Percentiles rank a stretch among this genome's conserved stretches.
phyloP scores from a whole-genome alignment of 176 grass and related monocot genomes.

The Thinopyrum elongatum region DNA sequence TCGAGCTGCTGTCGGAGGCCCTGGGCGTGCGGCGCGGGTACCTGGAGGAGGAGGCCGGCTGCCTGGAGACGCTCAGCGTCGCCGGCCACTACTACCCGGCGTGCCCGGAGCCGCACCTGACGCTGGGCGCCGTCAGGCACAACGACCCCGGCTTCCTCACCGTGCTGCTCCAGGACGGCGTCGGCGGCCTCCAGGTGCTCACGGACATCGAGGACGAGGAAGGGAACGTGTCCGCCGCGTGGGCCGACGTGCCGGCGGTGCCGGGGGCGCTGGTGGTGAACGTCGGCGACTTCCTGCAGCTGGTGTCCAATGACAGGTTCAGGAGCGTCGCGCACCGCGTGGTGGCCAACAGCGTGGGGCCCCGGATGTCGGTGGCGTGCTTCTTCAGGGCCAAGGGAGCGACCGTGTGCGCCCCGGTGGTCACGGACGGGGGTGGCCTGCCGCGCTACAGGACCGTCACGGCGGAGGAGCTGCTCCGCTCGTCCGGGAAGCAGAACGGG shows the following conservation, averaged over 20 bases:
- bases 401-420: neutral
- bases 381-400: neutral
- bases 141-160: neutral
- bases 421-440: neutral
- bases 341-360: slow-evolving; percentile 19
- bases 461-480: neutral
- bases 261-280: slow-evolving; percentile 46
- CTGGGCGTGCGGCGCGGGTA: neutral
- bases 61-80: neutral
- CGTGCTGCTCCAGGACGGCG: slow-evolving; percentile 36
- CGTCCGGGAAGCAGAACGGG: too few species aligned
- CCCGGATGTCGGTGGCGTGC: neutral
- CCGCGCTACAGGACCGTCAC: neutral
- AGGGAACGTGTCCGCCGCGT: neutral
- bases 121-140: neutral
- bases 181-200: slow-evolving; percentile 52
- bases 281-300: slow-evolving; percentile 52
- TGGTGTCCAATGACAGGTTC: slow-evolving; percentile 51
- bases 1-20: neutral
- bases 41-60: neutral
- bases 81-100: neutral
- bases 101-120: neutral
- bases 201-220: neutral
- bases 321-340: slow-evolving; percentile 62
- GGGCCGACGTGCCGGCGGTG: slow-evolving; percentile 37